Evolutionary conservation across 495 filamentous ascomycete genomes (phyloP).

Genomic region (Cryomyces minteri): DNA sequence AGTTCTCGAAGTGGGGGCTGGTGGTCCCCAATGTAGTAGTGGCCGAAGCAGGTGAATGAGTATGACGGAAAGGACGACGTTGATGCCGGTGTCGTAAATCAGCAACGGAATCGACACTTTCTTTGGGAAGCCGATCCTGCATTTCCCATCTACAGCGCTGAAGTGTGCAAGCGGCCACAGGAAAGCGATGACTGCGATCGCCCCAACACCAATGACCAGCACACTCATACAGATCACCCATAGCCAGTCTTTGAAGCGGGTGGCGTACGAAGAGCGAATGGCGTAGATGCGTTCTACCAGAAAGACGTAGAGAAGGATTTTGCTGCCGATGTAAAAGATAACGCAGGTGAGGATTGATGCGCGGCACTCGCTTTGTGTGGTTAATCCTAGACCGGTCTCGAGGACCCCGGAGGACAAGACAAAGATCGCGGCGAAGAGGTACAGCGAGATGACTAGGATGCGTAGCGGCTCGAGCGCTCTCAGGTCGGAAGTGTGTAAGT

Average conservation of each 20-base stretch:
- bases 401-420: constrained; percentile 9
- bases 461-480: not conserved
- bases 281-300: constrained; percentile 20
- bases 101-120: constrained; percentile 18
- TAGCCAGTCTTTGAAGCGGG: constrained; percentile 11
- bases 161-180: constrained; percentile 13
- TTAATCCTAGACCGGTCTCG: constrained; percentile 6
- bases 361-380: constrained; percentile 5
- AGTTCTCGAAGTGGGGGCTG: too few relatives aligned
- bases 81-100: constrained; percentile 18
- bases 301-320: constrained; percentile 20
- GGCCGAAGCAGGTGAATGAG: constrained; percentile 15
- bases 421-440: constrained; percentile 8
- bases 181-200: constrained; percentile 19
- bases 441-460: constrained; percentile 7
- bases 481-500: too few relatives aligned
- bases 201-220: constrained; percentile 16
- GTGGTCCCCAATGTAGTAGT: constrained; percentile 4
- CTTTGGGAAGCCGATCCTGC: constrained; percentile 19
- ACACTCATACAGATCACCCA: constrained; percentile 13
- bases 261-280: constrained; percentile 8
- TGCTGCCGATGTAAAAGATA: constrained; percentile 17
- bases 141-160: constrained; percentile 10
- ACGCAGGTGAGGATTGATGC: constrained; percentile 18
- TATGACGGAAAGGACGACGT: constrained; percentile 14